These are phyloP conservation scores for Myxozyma mucilagina DNA, from an alignment of 805 yeast species.

Conservation along the genomic window DNA sequence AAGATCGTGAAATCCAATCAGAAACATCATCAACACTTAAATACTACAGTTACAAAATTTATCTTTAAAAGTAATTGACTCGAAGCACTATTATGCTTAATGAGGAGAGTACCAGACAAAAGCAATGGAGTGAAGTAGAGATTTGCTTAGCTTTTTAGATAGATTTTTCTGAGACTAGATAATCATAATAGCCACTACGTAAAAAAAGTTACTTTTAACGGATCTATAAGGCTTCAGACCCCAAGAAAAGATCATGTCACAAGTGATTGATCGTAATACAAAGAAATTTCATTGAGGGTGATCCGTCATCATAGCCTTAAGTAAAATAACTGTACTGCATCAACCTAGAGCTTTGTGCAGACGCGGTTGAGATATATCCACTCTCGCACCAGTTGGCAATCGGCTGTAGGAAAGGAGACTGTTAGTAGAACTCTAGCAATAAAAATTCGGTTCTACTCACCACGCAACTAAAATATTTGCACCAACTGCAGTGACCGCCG, in stretches of 20 bases:
- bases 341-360: background rate
- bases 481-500: slow-evolving; percentile 63
- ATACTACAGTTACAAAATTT: too few species aligned
- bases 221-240: too few species aligned
- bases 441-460: slow-evolving; percentile 1
- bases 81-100: too few species aligned
- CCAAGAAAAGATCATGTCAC: background rate
- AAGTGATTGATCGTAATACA: background rate
- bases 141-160: too few species aligned
- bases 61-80: too few species aligned
- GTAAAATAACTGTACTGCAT: background rate
- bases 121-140: too few species aligned
- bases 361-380: slow-evolving; percentile 9
- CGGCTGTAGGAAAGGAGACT: slow-evolving; percentile 7
- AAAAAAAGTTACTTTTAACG: too few species aligned
- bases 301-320: background rate
- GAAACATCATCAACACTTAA: too few species aligned
- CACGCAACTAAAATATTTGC: slow-evolving; percentile 65
- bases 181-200: too few species aligned
- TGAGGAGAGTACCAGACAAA: too few species aligned
- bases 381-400: slow-evolving; percentile 19
- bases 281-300: background rate
- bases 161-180: too few species aligned
- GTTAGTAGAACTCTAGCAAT: background rate
- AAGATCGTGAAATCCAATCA: too few species aligned